Percentiles rank a stretch among this genome's conserved stretches.
Evolutionary conservation across 1,284 basidiomycete species (phyloP).

Genomic region (Cutaneotrichosporon sp.): DNA sequence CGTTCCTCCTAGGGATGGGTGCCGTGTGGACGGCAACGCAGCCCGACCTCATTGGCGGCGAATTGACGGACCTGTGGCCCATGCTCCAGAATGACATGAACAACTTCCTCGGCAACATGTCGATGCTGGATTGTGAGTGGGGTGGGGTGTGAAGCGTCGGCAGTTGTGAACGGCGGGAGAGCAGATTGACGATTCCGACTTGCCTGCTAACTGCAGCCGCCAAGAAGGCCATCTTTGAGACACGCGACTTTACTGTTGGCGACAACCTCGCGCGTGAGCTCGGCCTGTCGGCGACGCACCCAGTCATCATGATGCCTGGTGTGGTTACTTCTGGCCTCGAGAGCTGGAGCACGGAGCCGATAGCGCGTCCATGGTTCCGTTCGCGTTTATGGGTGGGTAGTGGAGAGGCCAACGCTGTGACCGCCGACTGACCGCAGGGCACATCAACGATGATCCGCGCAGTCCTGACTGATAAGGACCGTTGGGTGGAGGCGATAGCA

Average conservation of each 20-base stretch:
- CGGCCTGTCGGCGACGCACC: slow-evolving; percentile 66
- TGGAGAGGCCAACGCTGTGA: slow-evolving; percentile 10
- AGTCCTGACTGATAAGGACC: slow-evolving; percentile 63
- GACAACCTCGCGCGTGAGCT: slow-evolving; percentile 60
- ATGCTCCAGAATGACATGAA: slow-evolving; percentile 38
- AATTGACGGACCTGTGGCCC: slow-evolving; percentile 27
- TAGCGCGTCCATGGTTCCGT: slow-evolving; percentile 47
- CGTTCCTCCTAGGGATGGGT: slow-evolving; percentile 15
- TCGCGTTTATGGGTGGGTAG: slow-evolving; percentile 40
- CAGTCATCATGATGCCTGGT: slow-evolving; percentile 75
- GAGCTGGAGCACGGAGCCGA: slow-evolving; percentile 43
- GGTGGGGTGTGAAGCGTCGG: not conserved
- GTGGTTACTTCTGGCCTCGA: slow-evolving; percentile 48
- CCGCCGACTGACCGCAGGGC: slow-evolving; percentile 53
- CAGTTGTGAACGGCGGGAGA: no score
- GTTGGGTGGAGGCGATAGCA: slow-evolving; percentile 85
- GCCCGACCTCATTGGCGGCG: slow-evolving; percentile 21
- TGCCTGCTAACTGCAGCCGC: slow-evolving; percentile 58
- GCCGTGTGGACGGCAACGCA: slow-evolving; percentile 20
- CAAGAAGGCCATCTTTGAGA: slow-evolving; percentile 67
- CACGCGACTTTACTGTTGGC: slow-evolving; percentile 79
- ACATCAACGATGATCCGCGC: slow-evolving; percentile 53
- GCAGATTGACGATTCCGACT: not conserved
- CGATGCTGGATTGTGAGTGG: slow-evolving; percentile 34
- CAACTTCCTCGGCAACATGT: slow-evolving; percentile 40